phyloP scores from a whole-genome alignment of 1,284 basidiomycete species.

The Leccinum huronense region DNA sequence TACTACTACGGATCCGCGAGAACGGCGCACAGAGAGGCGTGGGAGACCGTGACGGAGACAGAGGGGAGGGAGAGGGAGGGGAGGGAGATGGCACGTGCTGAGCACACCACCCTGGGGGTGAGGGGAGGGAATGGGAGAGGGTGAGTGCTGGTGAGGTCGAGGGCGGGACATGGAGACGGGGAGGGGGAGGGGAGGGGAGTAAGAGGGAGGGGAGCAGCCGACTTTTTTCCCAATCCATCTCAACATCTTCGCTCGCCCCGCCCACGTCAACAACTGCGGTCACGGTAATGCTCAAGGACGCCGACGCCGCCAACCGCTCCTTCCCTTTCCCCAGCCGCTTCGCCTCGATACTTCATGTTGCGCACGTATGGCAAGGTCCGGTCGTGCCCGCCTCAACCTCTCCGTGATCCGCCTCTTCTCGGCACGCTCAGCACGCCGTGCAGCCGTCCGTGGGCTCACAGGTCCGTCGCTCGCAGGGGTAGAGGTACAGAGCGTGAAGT shows the following conservation, averaged over 20 bases:
- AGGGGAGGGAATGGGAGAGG: no score
- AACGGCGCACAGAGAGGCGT: no score
- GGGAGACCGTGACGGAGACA: no score
- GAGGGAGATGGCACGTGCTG: no score
- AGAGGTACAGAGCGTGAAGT: not conserved
- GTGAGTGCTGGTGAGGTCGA: no score
- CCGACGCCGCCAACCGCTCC: not conserved
- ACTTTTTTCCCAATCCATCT: slow-evolving; percentile 34
- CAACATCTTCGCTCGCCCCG: slow-evolving; percentile 14
- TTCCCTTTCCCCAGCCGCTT: not conserved
- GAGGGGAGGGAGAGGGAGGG: no score
- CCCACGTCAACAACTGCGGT: not conserved
- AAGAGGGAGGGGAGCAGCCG: not conserved
- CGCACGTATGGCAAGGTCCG: not conserved
- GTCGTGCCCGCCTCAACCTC: slow-evolving; percentile 29
- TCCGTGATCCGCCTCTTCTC: slow-evolving; percentile 29
- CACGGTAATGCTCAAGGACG: not conserved
- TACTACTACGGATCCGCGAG: no score
- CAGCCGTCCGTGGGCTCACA: slow-evolving; percentile 22
- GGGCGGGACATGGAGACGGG: no score
- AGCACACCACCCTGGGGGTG: no score
- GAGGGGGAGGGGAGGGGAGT: no score
- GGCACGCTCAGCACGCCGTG: slow-evolving; percentile 22
- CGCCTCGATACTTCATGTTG: not conserved
- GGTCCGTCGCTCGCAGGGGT: not conserved